Evolutionary conservation across 371 early-diverging fungal species (phyloP), one percentile per base, ranked within the genome.

Genomic region (Polyrhizophydium stewartii): DNA sequence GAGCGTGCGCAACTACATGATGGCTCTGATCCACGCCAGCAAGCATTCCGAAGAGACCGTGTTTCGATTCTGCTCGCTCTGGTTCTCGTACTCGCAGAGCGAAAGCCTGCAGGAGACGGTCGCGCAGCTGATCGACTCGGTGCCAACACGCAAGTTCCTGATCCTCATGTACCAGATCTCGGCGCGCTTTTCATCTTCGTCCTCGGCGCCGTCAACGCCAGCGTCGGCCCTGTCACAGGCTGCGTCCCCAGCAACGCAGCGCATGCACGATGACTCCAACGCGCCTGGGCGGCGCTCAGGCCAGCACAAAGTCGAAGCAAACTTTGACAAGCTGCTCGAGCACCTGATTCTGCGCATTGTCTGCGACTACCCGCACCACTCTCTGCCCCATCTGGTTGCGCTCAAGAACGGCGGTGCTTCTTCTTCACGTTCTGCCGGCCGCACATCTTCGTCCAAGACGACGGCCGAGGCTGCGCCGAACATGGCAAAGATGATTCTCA

Each of bases 391-490:
- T 30, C 55, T 79, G 30, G 60, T 79, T 55, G 79, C 79, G 1
- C 52, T 79, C 17, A 74, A 73, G 40, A 79, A 79, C 59, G 73
- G 71, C 13, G n/a, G n/a, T n/a, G n/a, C n/a, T n/a, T n/a, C n/a
- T n/a, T n/a, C n/a, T n/a, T n/a, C n/a, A n/a, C n/a, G n/a, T n/a
- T n/a, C n/a, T n/a, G 60, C 64, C 7, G 58, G 45, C 56, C 21
- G 21, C 7, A 58, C 12, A 9, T 12, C 10, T 40, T 10, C 40
- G 12, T 12, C 40, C 10, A 12, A 10, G 40, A 40, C 40, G 12
- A 40, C 40, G 19, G 40, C 40, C 10, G 19, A 10, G 19, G 40
- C 12, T 40, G 12, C 40, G 10, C 12, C 40, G 12, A 10, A 40
- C 19, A 10, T 10, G 12, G 40, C 40, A 10, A 40, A 40, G 40